phyloP scores from a whole-genome alignment of 805 yeast genomes.

The Teunomyces funiuensis region DNA sequence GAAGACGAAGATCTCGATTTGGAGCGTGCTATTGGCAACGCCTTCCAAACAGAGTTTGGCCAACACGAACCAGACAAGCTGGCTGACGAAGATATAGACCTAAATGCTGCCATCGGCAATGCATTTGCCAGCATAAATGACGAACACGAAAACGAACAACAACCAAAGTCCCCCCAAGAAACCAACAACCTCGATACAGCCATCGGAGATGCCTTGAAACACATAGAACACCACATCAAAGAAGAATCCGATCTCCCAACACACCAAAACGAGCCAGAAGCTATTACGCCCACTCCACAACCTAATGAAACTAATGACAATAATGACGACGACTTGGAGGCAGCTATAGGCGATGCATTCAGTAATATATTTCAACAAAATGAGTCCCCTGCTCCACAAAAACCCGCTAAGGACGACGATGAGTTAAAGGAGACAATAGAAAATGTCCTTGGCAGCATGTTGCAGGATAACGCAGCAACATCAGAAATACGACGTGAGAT shows the following conservation, averaged over 20 bases:
- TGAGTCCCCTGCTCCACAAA: background rate
- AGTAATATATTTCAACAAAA: constrained; percentile 4
- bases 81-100: constrained; percentile 13
- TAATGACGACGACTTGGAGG: constrained; percentile 7
- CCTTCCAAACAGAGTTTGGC: constrained; percentile 8
- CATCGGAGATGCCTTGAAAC: constrained; percentile 19
- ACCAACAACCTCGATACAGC: constrained; percentile 10
- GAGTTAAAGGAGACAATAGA: constrained; percentile 2
- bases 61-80: background rate
- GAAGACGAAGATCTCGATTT: constrained; percentile 11
- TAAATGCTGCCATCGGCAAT: constrained; percentile 31
- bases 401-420: background rate
- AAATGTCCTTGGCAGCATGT: background rate
- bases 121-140: constrained; percentile 18
- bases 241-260: background rate
- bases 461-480: background rate
- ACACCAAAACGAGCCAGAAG: background rate
- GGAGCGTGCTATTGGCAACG: constrained; percentile 16
- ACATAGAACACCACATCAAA: background rate
- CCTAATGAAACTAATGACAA: constrained; percentile 3
- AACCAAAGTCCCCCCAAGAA: background rate
- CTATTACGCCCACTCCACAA: background rate
- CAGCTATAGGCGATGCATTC: constrained; percentile 21
- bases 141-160: background rate
- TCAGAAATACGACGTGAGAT: background rate